Percentiles rank a stretch among this genome's conserved stretches.
phyloP scores from a whole-genome alignment of 2,329 filamentous ascomycete species.

The Sporothrix dimorphospora region DNA sequence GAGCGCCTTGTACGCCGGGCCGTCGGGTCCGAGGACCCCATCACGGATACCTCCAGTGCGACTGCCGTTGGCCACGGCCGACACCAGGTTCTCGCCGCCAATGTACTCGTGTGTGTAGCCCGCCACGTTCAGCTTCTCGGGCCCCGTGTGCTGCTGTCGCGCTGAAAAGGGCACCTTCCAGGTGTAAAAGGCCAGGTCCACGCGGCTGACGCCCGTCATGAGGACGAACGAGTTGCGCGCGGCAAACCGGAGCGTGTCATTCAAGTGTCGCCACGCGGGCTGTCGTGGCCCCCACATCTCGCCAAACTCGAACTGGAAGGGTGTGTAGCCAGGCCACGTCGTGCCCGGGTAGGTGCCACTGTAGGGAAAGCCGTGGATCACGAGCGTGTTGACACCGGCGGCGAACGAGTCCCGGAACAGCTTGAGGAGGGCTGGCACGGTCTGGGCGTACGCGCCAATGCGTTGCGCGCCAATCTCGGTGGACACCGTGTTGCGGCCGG shows the following conservation, averaged over 20 bases:
- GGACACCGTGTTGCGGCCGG: slow-evolving; percentile 34
- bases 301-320: slow-evolving; percentile 28
- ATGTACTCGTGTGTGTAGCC: slow-evolving; percentile 26
- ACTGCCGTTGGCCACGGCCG: not conserved
- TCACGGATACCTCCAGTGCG: not conserved
- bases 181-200: slow-evolving; percentile 32
- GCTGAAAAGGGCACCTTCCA: slow-evolving; percentile 28
- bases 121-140: not conserved
- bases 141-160: not conserved
- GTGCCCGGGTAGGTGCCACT: slow-evolving; percentile 25
- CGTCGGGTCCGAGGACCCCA: slow-evolving; percentile 34
- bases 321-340: slow-evolving; percentile 32
- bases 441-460: slow-evolving; percentile 35
- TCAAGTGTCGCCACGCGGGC: slow-evolving; percentile 30
- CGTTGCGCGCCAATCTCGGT: slow-evolving; percentile 35
- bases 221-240: slow-evolving; percentile 24
- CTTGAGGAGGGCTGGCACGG: slow-evolving; percentile 28
- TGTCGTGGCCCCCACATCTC: slow-evolving; percentile 34
- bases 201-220: slow-evolving; percentile 25
- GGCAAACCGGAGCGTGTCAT: slow-evolving; percentile 30
- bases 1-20: slow-evolving; percentile 36
- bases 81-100: slow-evolving; percentile 22
- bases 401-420: slow-evolving; percentile 32
- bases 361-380: slow-evolving; percentile 33
- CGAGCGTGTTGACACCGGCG: slow-evolving; percentile 31